Evolutionary conservation across 495 filamentous ascomycete species (phyloP).

Genomic region (Pseudevernia furfuracea): DNA sequence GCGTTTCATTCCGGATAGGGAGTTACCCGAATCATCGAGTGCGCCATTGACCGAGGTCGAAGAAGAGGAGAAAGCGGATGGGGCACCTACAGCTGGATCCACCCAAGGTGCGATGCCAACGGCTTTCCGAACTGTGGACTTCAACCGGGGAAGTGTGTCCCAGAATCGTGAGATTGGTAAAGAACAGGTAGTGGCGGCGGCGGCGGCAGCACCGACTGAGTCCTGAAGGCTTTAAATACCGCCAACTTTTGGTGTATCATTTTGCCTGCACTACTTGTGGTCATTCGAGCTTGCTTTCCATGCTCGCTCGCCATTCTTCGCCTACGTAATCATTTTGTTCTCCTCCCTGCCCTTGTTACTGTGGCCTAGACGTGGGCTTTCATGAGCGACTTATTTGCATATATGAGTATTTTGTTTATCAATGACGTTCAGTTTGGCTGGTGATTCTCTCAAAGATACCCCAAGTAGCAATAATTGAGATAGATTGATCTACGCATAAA

Average conservation of each 20-base stretch:
- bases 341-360: not conserved
- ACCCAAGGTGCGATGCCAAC: conserved; percentile 7
- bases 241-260: not conserved
- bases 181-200: too few species aligned
- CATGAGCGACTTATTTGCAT: not conserved
- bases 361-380: not conserved
- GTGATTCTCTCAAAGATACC: not conserved
- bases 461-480: not conserved
- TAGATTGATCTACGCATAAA: not conserved
- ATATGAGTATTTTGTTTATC: not conserved
- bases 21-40: conserved; percentile 6
- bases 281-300: not conserved
- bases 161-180: not conserved
- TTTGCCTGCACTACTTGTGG: not conserved
- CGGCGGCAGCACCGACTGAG: not conserved
- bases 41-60: conserved; percentile 4
- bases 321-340: not conserved
- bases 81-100: not conserved
- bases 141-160: not conserved
- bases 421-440: not conserved
- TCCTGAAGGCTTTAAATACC: not conserved
- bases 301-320: not conserved
- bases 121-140: conserved; percentile 8
- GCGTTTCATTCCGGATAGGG: conserved; percentile 15
- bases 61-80: not conserved